phyloP scores from a whole-genome alignment of 2,329 filamentous ascomycete species.

The Fusarium sp. region DNA sequence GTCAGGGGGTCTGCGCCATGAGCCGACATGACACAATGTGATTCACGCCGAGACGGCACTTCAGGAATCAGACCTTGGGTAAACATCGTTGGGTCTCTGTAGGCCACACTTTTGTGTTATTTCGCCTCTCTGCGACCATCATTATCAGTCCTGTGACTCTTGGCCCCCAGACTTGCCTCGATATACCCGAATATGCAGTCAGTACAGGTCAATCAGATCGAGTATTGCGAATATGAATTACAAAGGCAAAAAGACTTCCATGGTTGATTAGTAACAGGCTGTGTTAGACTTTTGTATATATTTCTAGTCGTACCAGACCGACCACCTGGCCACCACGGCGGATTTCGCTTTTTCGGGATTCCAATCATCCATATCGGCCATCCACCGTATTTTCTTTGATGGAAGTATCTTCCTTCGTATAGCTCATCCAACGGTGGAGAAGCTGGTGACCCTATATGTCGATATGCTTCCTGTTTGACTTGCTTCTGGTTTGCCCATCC shows the following conservation, averaged over 20 bases:
- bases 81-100: conserved; percentile 14
- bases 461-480: conserved; percentile 37
- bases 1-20: conserved; percentile 23
- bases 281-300: conserved; percentile 46
- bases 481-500: conserved; percentile 27
- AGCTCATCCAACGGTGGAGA: conserved; percentile 33
- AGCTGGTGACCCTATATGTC: conserved; percentile 28
- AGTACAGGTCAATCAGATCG: neutral
- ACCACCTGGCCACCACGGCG: conserved; percentile 38
- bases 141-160: neutral
- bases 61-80: conserved; percentile 20
- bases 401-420: conserved; percentile 25
- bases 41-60: conserved; percentile 29
- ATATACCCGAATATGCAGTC: neutral
- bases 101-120: conserved; percentile 7
- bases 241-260: conserved; percentile 26
- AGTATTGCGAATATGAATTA: conserved; percentile 4
- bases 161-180: conserved; percentile 1
- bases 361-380: conserved; percentile 33
- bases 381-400: conserved; percentile 29
- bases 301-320: conserved; percentile 36
- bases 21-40: conserved; percentile 23
- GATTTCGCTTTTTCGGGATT: conserved; percentile 34
- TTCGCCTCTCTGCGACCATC: conserved; percentile 11
- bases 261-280: conserved; percentile 44